Conservation (phyloP, 768 basidiomycete genomes). For the Saitozyma sp. region DNA sequence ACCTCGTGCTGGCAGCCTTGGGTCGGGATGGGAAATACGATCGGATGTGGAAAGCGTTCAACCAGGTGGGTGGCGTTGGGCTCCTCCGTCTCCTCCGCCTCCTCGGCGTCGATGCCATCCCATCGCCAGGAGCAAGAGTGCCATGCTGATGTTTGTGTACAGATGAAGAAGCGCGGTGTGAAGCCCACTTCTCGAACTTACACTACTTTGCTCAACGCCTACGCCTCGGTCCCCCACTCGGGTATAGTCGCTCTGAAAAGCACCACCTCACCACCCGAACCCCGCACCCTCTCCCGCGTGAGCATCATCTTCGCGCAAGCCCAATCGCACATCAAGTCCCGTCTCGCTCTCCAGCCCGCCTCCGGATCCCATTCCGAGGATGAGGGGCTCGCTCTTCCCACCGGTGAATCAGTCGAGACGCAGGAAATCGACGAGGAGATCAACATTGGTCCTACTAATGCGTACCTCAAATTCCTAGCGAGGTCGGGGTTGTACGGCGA, state of each 20-base stretch:
- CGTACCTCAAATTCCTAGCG: constrained; percentile 43
- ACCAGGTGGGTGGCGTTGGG: constrained; percentile 38
- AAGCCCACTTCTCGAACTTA: constrained; percentile 42
- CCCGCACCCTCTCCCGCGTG: constrained; percentile 28
- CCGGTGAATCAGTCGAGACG: neutral
- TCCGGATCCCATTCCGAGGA: neutral
- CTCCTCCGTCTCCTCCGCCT: neutral
- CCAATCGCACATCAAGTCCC: constrained; percentile 1
- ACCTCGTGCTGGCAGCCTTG: constrained; percentile 32
- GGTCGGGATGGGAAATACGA: constrained; percentile 41
- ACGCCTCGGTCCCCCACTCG: constrained; percentile 8
- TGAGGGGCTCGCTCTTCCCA: neutral
- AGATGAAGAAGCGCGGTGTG: constrained; percentile 52
- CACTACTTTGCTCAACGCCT: constrained; percentile 41
- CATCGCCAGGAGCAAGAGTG: neutral
- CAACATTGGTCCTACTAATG: constrained; percentile 34
- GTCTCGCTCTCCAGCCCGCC: too few relatives aligned
- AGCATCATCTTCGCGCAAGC: constrained; percentile 27
- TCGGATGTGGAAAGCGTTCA: constrained; percentile 42
- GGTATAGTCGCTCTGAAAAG: too few relatives aligned
- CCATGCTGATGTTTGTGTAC: neutral
- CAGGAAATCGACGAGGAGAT: constrained; percentile 11
- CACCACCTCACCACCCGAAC: constrained; percentile 7
- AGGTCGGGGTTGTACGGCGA: constrained; percentile 34
- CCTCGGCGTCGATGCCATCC: neutral